Evolutionary conservation across 2,329 filamentous ascomycete genomes (phyloP).

Genomic region (Curvularia hawaiiensis): DNA sequence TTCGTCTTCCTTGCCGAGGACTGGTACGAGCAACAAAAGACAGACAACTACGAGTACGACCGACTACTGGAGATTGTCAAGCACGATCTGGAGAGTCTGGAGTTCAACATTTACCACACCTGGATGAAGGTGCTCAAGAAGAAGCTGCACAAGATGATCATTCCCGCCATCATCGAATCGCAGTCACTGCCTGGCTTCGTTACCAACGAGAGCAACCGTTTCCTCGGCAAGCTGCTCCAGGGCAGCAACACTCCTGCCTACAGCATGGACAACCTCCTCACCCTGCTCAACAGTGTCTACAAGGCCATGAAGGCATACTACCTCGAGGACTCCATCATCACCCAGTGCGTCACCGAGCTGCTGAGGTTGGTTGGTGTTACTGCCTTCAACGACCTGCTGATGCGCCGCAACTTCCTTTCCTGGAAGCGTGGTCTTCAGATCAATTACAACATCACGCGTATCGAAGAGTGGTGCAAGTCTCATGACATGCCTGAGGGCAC

Average conservation of each 20-base stretch:
- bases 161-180: slow-evolving; percentile 98
- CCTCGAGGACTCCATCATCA: slow-evolving; percentile 94
- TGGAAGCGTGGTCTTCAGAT: slow-evolving; percentile 99
- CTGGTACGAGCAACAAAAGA: slow-evolving; percentile 99
- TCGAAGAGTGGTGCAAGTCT: slow-evolving; percentile 99
- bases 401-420: slow-evolving; percentile 97
- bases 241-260: slow-evolving; percentile 91
- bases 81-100: slow-evolving; percentile 95
- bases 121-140: slow-evolving; percentile 99
- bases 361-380: slow-evolving; percentile 93
- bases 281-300: slow-evolving; percentile 94
- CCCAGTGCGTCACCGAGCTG: slow-evolving; percentile 92
- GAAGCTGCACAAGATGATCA: slow-evolving; percentile 99
- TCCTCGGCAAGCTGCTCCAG: slow-evolving; percentile 94
- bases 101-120: slow-evolving; percentile 99
- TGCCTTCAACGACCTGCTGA: slow-evolving; percentile 96
- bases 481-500: slow-evolving; percentile 99
- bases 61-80: slow-evolving; percentile 97
- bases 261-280: slow-evolving; percentile 98
- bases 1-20: slow-evolving; percentile 99
- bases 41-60: slow-evolving; percentile 99
- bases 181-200: slow-evolving; percentile 98
- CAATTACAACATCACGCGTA: slow-evolving; percentile 99
- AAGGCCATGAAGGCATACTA: slow-evolving; percentile 99
- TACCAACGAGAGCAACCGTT: slow-evolving; percentile 97